Evolutionary conservation across 176 grass and related monocot species (phyloP), one percentile per base, ranked within the genome.

Genomic region (Dendrocalamus sinicus): DNA sequence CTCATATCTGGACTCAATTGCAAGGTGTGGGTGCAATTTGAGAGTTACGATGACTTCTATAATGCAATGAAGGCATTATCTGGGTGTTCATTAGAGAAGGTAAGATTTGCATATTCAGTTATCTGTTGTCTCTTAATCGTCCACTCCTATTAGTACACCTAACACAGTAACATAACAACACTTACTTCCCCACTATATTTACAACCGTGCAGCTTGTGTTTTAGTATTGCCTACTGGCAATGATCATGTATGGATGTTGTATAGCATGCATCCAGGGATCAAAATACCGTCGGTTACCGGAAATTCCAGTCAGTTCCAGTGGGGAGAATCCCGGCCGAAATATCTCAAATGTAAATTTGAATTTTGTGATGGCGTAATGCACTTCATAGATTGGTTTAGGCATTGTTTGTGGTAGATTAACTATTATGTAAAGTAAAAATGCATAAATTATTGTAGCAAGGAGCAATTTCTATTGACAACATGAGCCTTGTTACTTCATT

Each of bases 1-100:
- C 78, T 94, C 68, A 82, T 98, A 85, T 88, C 93, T 87, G 93
- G 86, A 79, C 93, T 98, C 64, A 98, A 95, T 85, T 98, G 93
- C 66, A 95, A 98, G 83, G 86, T 98, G 46, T 88, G 86, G 89
- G 96, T 95, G 45, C 91, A 93, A 89, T 95, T 95, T 84, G 96
- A 98, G 84, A 89, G 41, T 79, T 92, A 95, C 0, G 88, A 91
- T 66, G 93, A 98, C 65, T 98, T 94, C 86, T 85, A 86, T 17
- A 80, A 89, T 95, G 96, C 93, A 84, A 92, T 95, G 89, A 94
- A 91, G n/a, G 88, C 81, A 41, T 89, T 98, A 71, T 98, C 88
- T 70, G 91, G 93, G 64, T 84, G 93, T 10, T 95, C 93, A 32
- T 83, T 98, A 80, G 88, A 92, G 64, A 98, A 98, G 89, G 96